Evolutionary conservation across 2,329 filamentous ascomycete species (phyloP).

Genomic region (Colletotrichum shisoi): DNA sequence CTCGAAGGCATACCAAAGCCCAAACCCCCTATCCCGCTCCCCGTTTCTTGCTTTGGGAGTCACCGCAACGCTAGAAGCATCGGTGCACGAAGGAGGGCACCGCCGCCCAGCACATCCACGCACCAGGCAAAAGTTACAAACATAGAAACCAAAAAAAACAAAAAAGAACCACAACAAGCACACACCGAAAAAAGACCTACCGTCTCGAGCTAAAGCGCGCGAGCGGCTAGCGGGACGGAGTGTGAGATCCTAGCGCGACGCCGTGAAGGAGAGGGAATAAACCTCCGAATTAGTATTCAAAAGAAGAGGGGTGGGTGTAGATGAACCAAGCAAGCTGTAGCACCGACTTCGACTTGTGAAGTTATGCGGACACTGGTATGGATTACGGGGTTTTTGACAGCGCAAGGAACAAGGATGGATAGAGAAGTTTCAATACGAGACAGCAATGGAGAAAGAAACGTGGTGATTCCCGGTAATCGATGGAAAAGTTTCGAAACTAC

Average conservation of each 20-base stretch:
- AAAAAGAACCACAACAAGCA: not conserved
- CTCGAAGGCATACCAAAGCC: no score
- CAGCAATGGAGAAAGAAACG: not conserved
- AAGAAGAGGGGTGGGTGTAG: not conserved
- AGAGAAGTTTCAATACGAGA: not conserved
- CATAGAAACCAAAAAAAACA: not conserved
- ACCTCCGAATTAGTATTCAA: not conserved
- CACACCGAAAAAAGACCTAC: not conserved
- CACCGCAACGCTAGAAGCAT: conserved; percentile 6
- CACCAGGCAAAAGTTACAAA: not conserved
- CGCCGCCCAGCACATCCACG: no score
- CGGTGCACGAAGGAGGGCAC: not conserved
- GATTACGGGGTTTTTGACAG: not conserved
- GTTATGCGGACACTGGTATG: not conserved
- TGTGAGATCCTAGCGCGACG: conserved; percentile 6
- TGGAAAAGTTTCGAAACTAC: not conserved
- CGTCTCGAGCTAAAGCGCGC: not conserved
- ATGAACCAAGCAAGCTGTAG: not conserved
- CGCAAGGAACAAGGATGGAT: conserved; percentile 1
- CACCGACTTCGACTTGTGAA: not conserved
- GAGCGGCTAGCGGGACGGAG: not conserved
- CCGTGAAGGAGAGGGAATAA: not conserved
- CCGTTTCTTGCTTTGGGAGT: not conserved
- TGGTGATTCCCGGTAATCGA: not conserved
- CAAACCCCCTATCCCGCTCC: no score